Conservation (phyloP, 2,329 filamentous ascomycete genomes). For the Neonectria hederae region DNA sequence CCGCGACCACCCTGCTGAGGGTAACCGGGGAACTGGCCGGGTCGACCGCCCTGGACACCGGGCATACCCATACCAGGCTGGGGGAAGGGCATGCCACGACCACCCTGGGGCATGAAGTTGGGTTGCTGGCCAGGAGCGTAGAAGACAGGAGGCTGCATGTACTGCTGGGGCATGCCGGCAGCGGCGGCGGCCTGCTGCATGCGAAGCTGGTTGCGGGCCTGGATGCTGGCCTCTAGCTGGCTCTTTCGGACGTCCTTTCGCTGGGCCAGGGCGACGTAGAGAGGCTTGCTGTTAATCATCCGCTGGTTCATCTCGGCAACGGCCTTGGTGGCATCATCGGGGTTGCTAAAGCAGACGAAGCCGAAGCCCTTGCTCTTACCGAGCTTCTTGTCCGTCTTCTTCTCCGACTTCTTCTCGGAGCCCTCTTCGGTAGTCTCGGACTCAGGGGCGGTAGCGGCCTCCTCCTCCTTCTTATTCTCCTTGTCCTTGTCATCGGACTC, state of each 20-base stretch:
- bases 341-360: conserved; percentile 99
- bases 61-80: conserved; percentile 73
- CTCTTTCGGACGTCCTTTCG: conserved; percentile 99
- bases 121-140: conserved; percentile 86
- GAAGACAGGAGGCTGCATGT: conserved; percentile 91
- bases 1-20: conserved; percentile 89
- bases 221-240: conserved; percentile 98
- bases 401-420: conserved; percentile 67
- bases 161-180: conserved; percentile 86
- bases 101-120: conserved; percentile 71
- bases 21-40: conserved; percentile 86
- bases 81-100: conserved; percentile 74
- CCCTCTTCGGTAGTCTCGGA: conserved; percentile 54
- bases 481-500: conserved; percentile 65
- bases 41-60: conserved; percentile 80
- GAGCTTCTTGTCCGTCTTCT: conserved; percentile 71
- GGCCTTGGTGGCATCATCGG: conserved; percentile 98
- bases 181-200: conserved; percentile 97
- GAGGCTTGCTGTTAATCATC: conserved; percentile 95
- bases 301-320: conserved; percentile 99
- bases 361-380: conserved; percentile 99
- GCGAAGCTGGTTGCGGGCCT: conserved; percentile 97
- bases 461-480: conserved; percentile 61
- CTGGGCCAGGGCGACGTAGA: conserved; percentile 97
- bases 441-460: conserved; percentile 60